phyloP scores from a whole-genome alignment of 495 filamentous ascomycete genomes.

The Friedmanniomyces endolithicus region DNA sequence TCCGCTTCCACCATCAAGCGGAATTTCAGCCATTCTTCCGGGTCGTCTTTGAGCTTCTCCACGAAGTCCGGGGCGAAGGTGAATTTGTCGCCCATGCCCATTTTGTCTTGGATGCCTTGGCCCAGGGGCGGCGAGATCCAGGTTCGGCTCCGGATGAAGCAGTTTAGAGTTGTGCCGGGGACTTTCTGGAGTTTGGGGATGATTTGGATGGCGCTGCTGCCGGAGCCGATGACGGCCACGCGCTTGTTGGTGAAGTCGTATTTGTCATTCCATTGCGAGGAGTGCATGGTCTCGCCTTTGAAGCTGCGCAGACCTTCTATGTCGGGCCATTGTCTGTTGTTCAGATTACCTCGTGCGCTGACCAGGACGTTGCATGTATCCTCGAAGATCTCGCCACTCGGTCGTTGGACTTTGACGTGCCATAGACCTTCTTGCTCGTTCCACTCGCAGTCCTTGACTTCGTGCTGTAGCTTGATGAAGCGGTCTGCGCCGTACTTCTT shows the following conservation, averaged over 20 bases:
- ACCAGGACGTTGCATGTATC: constrained; percentile 25
- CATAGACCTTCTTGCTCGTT: constrained; percentile 23
- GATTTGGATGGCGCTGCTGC: constrained; percentile 30
- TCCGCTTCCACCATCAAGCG: constrained; percentile 27
- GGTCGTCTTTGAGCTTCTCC: constrained; percentile 16
- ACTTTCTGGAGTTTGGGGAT: constrained; percentile 26
- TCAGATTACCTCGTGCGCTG: constrained; percentile 25
- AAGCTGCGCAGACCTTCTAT: constrained; percentile 26
- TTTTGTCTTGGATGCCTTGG: constrained; percentile 19
- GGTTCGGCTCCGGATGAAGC: constrained; percentile 26
- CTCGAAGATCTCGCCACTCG: constrained; percentile 18
- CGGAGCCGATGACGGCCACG: constrained; percentile 28
- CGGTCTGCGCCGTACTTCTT: constrained; percentile 28
- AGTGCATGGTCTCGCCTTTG: constrained; percentile 29
- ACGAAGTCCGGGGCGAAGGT: constrained; percentile 14
- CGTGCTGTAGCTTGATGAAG: constrained; percentile 27
- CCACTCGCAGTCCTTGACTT: constrained; percentile 23
- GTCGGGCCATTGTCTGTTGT: constrained; percentile 27
- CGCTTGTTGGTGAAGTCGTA: constrained; percentile 30
- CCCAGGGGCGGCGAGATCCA: constrained; percentile 29
- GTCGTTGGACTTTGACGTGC: constrained; percentile 25
- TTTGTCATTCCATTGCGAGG: constrained; percentile 25
- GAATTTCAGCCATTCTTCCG: constrained; percentile 24
- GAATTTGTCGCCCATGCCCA: constrained; percentile 19
- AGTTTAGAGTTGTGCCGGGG: constrained; percentile 18